Base-by-base conservation (phyloP, 805 yeast genomes). In the Zygosaccharomyces lentus region DNA sequence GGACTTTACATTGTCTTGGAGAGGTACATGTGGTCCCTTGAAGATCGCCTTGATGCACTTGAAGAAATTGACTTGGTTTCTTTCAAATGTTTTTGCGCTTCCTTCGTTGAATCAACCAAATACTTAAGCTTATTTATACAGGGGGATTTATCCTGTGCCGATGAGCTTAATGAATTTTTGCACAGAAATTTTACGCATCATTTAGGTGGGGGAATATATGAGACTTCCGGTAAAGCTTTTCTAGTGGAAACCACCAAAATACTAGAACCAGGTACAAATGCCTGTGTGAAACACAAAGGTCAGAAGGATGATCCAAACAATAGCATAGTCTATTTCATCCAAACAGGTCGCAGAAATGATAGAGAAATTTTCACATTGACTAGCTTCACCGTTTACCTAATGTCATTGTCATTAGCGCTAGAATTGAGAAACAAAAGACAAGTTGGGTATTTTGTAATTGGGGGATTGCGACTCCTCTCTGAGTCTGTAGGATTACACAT, bases 371-470 rank as follows among this genome's bases (percentile, higher is more conserved):
- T 69, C 36, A 59, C 79, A 0, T 45, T 80, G 46, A 73, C 84
- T 0, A 67, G 66, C 16, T 57, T 84, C 4, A 52, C 76, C 1
- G 72, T 77, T 1, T 76, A 69, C 57, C 41, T 76, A n/a, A 54
- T 83, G 52, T 67, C 78, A 0, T 51, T 68, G 6, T 63, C 72
- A 1, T 65, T 78, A 15, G 61, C 68, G 1, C 65, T 72, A 2
- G 80, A 76, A 38, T 61, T 84, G 13, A 64, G 90, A 49, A 72
- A 71, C 15, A 74, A 73, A 52, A 73, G 72, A 47, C 84, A 80
- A 51, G 60, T 84, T 45, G 90, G 87, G 0, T 84, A 84, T 57
- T 70, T 74, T 4, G 78, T 82, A 0, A 52, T 74, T n/a, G 76
- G 81, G 16, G 88, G 88, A 0, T 45, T 73, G 21, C 65, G 85